These are phyloP conservation scores for Chytridiales sp. DNA, from an alignment of 371 early-diverging fungal species.

Conservation along the genomic window DNA sequence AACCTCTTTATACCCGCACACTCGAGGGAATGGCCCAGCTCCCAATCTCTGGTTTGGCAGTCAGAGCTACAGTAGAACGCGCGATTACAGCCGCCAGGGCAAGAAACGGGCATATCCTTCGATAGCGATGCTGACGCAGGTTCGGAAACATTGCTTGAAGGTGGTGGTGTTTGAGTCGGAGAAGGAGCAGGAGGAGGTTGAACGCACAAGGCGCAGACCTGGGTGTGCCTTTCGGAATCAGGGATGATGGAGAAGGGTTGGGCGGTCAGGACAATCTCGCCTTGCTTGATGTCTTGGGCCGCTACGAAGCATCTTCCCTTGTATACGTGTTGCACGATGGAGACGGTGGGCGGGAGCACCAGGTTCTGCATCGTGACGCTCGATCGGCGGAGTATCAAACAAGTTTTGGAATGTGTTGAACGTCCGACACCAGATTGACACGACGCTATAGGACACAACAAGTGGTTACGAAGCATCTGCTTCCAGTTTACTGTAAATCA, in stretches of 20 bases:
- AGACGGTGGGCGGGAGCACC: no score
- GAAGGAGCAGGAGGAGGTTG: slow-evolving; percentile 1
- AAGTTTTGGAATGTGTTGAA: no score
- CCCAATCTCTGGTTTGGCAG: slow-evolving; percentile 24
- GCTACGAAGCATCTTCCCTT: slow-evolving; percentile 41
- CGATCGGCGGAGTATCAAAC: no score
- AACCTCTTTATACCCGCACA: slow-evolving; percentile 23
- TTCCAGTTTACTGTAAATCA: no score
- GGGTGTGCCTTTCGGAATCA: slow-evolving; percentile 16
- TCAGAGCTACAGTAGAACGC: slow-evolving; percentile 22
- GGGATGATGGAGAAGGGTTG: slow-evolving; percentile 38
- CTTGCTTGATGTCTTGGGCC: slow-evolving; percentile 18
- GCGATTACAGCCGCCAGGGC: slow-evolving; percentile 13
- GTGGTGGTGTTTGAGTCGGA: background rate
- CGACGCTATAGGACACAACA: no score
- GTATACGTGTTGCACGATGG: slow-evolving; percentile 22
- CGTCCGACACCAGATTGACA: no score
- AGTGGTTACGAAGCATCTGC: no score
- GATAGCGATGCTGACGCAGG: background rate
- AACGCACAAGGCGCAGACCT: slow-evolving; percentile 24
- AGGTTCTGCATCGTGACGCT: no score
- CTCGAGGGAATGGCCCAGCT: slow-evolving; percentile 15
- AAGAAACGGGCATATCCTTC: background rate
- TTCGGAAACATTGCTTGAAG: background rate
- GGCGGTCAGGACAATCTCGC: slow-evolving; percentile 27